Base-by-base conservation (phyloP, 2,329 filamentous ascomycete genomes). In the Dryadomyces quercivorus region DNA sequence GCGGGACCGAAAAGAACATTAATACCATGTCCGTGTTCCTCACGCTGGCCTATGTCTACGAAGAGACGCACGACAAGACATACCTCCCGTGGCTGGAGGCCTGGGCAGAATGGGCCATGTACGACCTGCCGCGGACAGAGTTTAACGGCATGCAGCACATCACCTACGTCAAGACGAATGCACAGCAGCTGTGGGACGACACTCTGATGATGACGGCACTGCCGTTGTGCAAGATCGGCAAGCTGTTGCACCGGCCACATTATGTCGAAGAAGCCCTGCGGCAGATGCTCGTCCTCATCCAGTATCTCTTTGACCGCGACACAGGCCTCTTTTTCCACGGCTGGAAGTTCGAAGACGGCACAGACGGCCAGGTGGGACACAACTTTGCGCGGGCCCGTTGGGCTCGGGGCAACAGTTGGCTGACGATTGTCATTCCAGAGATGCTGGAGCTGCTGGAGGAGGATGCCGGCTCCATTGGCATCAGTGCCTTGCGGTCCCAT, bases 181-280 rank as follows among this genome's bases (percentile, higher is more conserved):
- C 82, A 58, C 77, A 88, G 65, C 84, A 91, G 70, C 74, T 91
- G 21, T 92, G 87, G 87, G 87, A 90, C 61, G 87, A 92, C 65
- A 92, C 87, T 5, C 74, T 92, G 47, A 91, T 92, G 86, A 92
- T 92, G 87, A 90, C 85, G 0, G 86, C 89, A 6, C 71, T 91
- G 68, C 87, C 87, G 1, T 73, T 91, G 18, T 85, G 85, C 18
- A 91, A 91, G 71, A 90, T 90, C 57, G 87, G 87, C 0, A 75
- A 82, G 55, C 72, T 89, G 3, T 75, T 92, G 2, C 73, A 78
- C 57, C 73, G 86, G 1, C 84, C 84, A 0, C 77, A 85, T 60
- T 92, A 92, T 64, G 73, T 91, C 22, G 84, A 81, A 45, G 87
- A 92, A 68, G 86, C 86, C 12, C 88, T 88, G 70, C 74, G 78